Evolutionary conservation across 768 basidiomycete genomes (phyloP).

Genomic region (Podaxis sp.): DNA sequence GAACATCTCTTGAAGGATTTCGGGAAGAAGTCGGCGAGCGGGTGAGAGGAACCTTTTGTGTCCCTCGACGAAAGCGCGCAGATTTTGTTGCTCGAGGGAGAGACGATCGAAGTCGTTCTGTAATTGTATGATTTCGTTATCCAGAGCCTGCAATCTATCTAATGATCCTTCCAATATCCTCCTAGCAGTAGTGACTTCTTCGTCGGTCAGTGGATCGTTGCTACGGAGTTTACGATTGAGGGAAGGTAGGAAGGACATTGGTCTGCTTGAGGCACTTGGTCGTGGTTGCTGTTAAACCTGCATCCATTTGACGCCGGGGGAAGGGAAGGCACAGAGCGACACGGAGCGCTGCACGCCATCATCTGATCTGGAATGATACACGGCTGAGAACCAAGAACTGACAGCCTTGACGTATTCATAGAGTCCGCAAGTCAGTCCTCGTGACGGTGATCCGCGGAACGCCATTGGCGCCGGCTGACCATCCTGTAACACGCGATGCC

Average conservation of each 20-base stretch:
- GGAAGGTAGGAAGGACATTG: background rate
- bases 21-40: background rate
- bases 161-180: background rate
- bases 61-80: background rate
- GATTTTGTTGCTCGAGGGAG: too few relatives aligned
- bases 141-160: background rate
- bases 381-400: too few relatives aligned
- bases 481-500: too few relatives aligned
- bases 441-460: too few relatives aligned
- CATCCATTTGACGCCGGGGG: background rate
- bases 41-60: slow-evolving; percentile 1
- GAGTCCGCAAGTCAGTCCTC: too few relatives aligned
- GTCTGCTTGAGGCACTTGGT: background rate
- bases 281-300: background rate
- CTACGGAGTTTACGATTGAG: background rate
- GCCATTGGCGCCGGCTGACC: too few relatives aligned
- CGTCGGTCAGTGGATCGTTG: background rate
- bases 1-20: slow-evolving; percentile 17
- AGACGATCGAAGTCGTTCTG: background rate
- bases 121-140: background rate
- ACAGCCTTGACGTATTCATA: too few relatives aligned
- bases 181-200: background rate
- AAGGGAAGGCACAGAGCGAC: too few relatives aligned
- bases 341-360: too few relatives aligned
- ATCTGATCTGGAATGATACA: too few relatives aligned